Evolutionary conservation across 2,329 filamentous ascomycete genomes (phyloP), one percentile per base, ranked within the genome.

Genomic region (Calonectria fujianensis): DNA sequence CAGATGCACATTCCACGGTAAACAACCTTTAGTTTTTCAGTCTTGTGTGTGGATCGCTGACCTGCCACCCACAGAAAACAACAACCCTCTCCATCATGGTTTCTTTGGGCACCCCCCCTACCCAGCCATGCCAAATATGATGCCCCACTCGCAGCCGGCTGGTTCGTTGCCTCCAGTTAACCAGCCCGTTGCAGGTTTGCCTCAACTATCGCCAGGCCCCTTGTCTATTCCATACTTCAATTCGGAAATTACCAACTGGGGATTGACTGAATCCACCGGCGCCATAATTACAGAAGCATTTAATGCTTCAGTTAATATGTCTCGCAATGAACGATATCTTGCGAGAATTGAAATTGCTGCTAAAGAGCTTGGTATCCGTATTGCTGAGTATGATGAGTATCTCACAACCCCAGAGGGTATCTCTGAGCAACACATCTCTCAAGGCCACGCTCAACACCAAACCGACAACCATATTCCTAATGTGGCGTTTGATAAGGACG

Each of bases 1-100:
- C 13, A 84, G 90, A 66, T 92, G 91, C 75, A 91, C 90, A 18
- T 92, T 91, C 79, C 91, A 92, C 74, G 90, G 90, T 91, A 84
- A 76, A 88, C 1, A 67, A 41, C n/a, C 10, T 41, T n/a, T 41
- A 20, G n/a, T 13, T 18, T 35, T 35, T 4, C 32, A 31, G 39
- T 24, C 18, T 8, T 31, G n/a, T 29, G 13, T 8, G 27, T 45
- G 24, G 69, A 31, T 32, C 31, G 32, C 32, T 68, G 14, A 50
- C 39, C 29, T 37, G 50, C 3, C 18, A 13, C 6, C 9, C 7
- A 11, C 31, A 81, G 79, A 79, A 32, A 80, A 67, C 41, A 81
- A 81, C 24, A 77, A 81, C 27, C 76, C 74, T 9, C 70, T 66
- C n/a, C 70, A 74, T n/a, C 70, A 74, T 27, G 74, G 67, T 14